A percentile compares a stretch with the other conserved stretches of the same genome.
phyloP scores from a whole-genome alignment of 345 rosid species.

The Carallia pectinifolia region DNA sequence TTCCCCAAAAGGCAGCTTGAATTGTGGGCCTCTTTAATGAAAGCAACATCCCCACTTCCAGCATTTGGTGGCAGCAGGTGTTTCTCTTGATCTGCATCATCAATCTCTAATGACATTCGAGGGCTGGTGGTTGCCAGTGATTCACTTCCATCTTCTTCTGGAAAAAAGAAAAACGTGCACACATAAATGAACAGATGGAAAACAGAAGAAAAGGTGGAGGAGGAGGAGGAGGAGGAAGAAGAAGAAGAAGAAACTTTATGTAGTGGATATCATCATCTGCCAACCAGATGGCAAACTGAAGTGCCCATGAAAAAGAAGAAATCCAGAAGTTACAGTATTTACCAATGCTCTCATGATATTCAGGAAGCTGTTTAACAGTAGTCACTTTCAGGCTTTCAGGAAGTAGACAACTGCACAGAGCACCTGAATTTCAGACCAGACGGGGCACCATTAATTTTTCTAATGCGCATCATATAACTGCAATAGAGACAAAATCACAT shows the following conservation, averaged over 20 bases:
- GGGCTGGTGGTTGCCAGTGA: constrained; percentile 40
- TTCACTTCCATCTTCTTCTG: constrained; percentile 52
- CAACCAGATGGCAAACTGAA: background rate
- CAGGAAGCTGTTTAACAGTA: constrained; percentile 59
- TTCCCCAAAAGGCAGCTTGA: constrained; percentile 11
- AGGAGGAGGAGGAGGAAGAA: too few species aligned
- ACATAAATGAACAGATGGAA: too few species aligned
- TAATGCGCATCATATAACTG: background rate
- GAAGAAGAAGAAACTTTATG: too few species aligned
- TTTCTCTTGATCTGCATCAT: constrained; percentile 52
- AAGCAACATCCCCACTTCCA: constrained; percentile 41
- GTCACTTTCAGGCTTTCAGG: constrained; percentile 82
- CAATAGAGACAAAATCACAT: background rate
- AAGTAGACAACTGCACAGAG: constrained; percentile 67
- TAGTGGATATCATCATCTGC: background rate
- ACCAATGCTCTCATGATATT: constrained; percentile 52
- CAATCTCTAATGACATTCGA: constrained; percentile 41
- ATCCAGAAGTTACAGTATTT: background rate
- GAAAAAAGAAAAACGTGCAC: background rate
- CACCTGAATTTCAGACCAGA: constrained; percentile 39
- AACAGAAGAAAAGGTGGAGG: too few species aligned
- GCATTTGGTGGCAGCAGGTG: constrained; percentile 41
- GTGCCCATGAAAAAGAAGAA: background rate
- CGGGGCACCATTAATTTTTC: background rate
- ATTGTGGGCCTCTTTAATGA: constrained; percentile 42